Base-by-base conservation (phyloP, 225 moss, liverwort and hornwort genomes). In the Physcomitrellopsis africana region DNA sequence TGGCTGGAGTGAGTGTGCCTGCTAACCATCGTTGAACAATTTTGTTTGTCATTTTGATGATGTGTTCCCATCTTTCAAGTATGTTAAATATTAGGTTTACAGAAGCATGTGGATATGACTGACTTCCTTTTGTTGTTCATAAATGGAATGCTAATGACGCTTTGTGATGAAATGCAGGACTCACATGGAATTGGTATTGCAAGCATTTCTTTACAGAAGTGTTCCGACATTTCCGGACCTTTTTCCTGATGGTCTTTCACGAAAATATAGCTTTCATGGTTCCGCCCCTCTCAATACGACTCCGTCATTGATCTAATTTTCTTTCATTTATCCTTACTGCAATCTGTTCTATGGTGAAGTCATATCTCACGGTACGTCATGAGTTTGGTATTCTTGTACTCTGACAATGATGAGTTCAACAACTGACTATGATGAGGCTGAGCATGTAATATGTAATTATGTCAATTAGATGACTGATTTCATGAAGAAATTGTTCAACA, bases 151-250 rank as follows among this genome's bases (percentile, higher is more conserved):
- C 26, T 8, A 16, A 7, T 37, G 32, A 37, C 32, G 1, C 32
- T 37, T 55, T 61, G 67, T 54, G 53, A 9, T 67, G 44, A 22
- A 67, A 65, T 74, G 65, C 17, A 48, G 42, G 60, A 54, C 60
- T 53, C 18, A 65, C 65, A 77, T 32, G 27, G 42, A 51, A 49
- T 32, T 70, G 41, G 16, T 44, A 27, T 63, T 70, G 70, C 82
- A 88, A 86, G 86, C 91, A 93, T 70, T 93, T 91, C 68, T 90
- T 89, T 78, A 90, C 89, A 14, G 89, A 93, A 78, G 87, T 90
- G 29, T 92, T 88, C 53, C 53, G 85, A 81, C 57, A 84, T 88
- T 89, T 89, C 60, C 85, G 89, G 54, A 77, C 71, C 18, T 93
- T 93, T 80, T 93, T 90, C 78, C 24, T 85, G 72, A 87, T 90